Conservation (phyloP, 441 rosid genomes). For the Omphalea diandra region DNA sequence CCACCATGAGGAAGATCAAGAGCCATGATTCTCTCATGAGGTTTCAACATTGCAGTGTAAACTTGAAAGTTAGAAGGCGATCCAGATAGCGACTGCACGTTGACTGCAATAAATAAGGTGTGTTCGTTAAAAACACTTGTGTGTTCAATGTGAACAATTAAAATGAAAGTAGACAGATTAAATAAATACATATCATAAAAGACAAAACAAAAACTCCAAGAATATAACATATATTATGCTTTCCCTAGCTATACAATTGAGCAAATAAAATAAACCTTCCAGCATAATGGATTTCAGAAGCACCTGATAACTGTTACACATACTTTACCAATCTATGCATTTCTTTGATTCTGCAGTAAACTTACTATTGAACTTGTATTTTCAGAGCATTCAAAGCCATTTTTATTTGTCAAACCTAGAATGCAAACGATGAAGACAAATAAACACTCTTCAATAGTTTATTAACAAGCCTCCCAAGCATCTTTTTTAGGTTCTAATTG, state of each 20-base stretch:
- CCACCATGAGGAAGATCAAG: slow-evolving; percentile 99
- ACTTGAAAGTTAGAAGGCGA: slow-evolving; percentile 97
- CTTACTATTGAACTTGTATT: not conserved
- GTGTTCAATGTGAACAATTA: not conserved
- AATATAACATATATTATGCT: not conserved
- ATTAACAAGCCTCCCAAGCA: not conserved
- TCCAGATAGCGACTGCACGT: slow-evolving; percentile 94
- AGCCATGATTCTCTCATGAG: slow-evolving; percentile 98
- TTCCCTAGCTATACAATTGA: not conserved
- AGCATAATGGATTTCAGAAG: not conserved
- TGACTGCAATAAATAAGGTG: slow-evolving; percentile 59
- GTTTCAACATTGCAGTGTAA: slow-evolving; percentile 85
- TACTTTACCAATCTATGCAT: not conserved
- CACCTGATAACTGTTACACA: not conserved
- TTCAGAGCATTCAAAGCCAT: not conserved
- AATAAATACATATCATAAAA: not conserved
- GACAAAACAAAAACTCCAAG: not conserved
- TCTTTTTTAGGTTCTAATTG: not conserved
- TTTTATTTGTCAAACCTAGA: not conserved
- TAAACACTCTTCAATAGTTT: slow-evolving; percentile 1
- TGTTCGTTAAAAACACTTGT: slow-evolving; percentile 14
- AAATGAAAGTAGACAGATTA: not conserved
- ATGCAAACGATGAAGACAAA: not conserved
- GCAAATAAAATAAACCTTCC: not conserved
- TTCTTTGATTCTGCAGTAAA: too few species aligned